These are phyloP conservation scores for Colletotrichum sp. DNA, from an alignment of 2,329 filamentous ascomycete species.

Conservation along the genomic window DNA sequence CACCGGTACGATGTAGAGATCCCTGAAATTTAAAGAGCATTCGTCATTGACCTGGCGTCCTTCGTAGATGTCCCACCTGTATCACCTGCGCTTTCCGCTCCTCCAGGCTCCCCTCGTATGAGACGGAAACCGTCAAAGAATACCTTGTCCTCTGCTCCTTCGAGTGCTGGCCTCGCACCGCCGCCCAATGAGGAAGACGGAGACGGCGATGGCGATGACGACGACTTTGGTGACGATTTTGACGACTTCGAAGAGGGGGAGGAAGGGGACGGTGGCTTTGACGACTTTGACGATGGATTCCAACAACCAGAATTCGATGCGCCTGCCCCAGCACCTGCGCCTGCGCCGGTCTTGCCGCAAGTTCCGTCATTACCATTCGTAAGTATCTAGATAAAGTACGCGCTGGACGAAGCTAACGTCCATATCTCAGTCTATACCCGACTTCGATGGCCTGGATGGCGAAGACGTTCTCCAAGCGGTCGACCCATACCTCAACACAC, in stretches of 20 bases:
- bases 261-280: constrained; percentile 61
- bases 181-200: constrained; percentile 28
- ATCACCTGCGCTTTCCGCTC: constrained; percentile 29
- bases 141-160: constrained; percentile 19
- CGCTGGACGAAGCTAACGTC: constrained; percentile 27
- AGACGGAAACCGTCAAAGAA: constrained; percentile 36
- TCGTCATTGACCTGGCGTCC: constrained; percentile 27
- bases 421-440: constrained; percentile 63
- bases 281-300: constrained; percentile 77
- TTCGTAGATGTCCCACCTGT: constrained; percentile 40
- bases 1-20: constrained; percentile 36
- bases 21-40: constrained; percentile 24
- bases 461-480: constrained; percentile 66
- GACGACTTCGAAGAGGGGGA: constrained; percentile 68
- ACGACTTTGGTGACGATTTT: constrained; percentile 65
- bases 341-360: constrained; percentile 36
- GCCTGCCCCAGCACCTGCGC: constrained; percentile 31
- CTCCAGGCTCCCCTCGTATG: constrained; percentile 32
- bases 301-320: constrained; percentile 55
- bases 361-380: constrained; percentile 49
- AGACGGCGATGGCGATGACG: constrained; percentile 36
- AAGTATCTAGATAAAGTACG: constrained; percentile 24
- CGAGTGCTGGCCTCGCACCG: constrained; percentile 8
- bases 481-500: constrained; percentile 69
- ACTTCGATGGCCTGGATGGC: constrained; percentile 66